These are phyloP conservation scores for Rhodotorula sphaerocarpa DNA, from an alignment of 768 basidiomycete species.

Conservation along the genomic window DNA sequence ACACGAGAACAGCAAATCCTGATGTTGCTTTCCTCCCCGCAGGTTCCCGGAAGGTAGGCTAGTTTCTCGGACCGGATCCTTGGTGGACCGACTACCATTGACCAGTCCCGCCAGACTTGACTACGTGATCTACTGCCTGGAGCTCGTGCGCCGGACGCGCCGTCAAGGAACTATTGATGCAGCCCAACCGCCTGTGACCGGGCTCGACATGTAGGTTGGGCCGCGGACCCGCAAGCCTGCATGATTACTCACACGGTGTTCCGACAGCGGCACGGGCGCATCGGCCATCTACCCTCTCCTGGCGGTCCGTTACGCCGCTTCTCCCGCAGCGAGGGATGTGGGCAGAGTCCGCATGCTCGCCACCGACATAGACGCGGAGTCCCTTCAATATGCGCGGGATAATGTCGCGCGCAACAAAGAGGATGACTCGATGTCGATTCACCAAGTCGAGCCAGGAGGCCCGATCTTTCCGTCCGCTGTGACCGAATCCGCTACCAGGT, in stretches of 20 bases:
- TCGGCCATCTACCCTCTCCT: constrained; percentile 83
- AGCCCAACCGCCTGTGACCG: no score
- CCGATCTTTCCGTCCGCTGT: constrained; percentile 51
- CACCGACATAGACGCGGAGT: constrained; percentile 63
- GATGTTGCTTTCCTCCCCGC: background rate
- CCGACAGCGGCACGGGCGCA: constrained; percentile 72
- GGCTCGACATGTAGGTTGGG: constrained; percentile 30
- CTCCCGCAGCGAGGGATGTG: background rate
- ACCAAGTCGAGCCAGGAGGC: constrained; percentile 41
- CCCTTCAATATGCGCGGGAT: constrained; percentile 51
- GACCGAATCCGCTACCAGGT: constrained; percentile 3
- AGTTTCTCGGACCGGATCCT: no score
- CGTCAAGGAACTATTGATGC: no score
- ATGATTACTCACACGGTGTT: background rate
- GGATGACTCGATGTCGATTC: constrained; percentile 50
- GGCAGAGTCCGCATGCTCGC: background rate
- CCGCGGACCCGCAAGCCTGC: no score
- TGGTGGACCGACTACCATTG: no score
- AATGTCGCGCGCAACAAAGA: constrained; percentile 60
- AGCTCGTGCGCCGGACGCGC: constrained; percentile 1
- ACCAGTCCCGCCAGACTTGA: constrained; percentile 13
- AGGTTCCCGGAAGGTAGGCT: constrained; percentile 29
- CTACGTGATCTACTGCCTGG: constrained; percentile 22
- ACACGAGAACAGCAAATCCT: no score
- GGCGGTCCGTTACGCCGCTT: constrained; percentile 49